phyloP scores from a whole-genome alignment of 2,329 filamentous ascomycete species.

The Didymella pinodella region DNA sequence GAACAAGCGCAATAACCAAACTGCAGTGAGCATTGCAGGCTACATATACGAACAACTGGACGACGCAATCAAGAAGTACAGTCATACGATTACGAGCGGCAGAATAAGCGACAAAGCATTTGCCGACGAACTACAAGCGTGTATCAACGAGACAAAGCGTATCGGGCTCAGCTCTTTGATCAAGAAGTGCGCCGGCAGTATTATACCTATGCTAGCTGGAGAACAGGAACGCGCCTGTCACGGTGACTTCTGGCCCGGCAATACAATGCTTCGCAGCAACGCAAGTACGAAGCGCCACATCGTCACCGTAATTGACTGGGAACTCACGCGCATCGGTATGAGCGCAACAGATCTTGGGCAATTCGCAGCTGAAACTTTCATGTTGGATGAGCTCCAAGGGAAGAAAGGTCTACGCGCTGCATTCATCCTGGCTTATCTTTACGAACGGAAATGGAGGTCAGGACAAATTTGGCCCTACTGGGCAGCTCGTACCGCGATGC shows the following conservation, averaged over 20 bases:
- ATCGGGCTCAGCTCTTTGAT: neutral
- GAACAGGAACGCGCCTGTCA: slow-evolving; percentile 50
- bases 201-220: slow-evolving; percentile 21
- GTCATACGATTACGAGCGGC: neutral
- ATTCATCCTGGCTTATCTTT: slow-evolving; percentile 41
- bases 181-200: slow-evolving; percentile 25
- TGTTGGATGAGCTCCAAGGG: slow-evolving; percentile 38
- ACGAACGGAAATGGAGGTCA: slow-evolving; percentile 2
- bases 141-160: neutral
- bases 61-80: slow-evolving; percentile 21
- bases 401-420: slow-evolving; percentile 34
- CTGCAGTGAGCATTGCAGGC: slow-evolving; percentile 41
- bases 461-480: slow-evolving; percentile 4
- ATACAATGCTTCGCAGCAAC: slow-evolving; percentile 40
- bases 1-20: slow-evolving; percentile 24
- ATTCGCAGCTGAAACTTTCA: slow-evolving; percentile 49
- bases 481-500: slow-evolving; percentile 40
- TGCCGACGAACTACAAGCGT: neutral
- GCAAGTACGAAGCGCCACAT: neutral
- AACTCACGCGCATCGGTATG: slow-evolving; percentile 44
- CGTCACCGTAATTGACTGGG: slow-evolving; percentile 50
- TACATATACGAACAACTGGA: slow-evolving; percentile 43
- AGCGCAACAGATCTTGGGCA: slow-evolving; percentile 51
- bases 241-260: slow-evolving; percentile 53
- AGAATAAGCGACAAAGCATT: slow-evolving; percentile 29